Evolutionary conservation across 2,329 filamentous ascomycete species (phyloP).

Genomic region (Verticillium alfalfae): DNA sequence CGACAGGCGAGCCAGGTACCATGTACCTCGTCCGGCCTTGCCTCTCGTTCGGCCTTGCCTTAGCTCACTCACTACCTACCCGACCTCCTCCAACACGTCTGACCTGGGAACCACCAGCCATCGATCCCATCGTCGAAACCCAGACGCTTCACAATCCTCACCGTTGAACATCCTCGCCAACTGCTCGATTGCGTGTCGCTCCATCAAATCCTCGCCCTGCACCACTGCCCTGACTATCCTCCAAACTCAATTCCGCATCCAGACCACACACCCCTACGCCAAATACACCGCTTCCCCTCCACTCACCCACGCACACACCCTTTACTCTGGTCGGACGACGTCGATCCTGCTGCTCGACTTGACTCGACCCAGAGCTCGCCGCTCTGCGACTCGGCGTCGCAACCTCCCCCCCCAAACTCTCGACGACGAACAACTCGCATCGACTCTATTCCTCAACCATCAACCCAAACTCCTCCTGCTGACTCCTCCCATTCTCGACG

Average conservation of each 20-base stretch:
- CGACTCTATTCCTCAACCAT: not conserved
- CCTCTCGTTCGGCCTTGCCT: not conserved
- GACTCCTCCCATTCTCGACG: not conserved
- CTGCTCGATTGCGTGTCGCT: not conserved
- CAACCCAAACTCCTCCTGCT: no score
- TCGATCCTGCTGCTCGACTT: not conserved
- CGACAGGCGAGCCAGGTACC: not conserved
- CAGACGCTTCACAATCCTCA: not conserved
- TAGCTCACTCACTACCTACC: not conserved
- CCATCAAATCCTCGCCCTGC: not conserved
- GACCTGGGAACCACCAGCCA: not conserved
- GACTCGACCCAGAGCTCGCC: not conserved
- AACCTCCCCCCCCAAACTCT: not conserved
- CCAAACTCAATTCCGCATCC: not conserved
- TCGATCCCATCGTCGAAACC: not conserved
- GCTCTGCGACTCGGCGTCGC: not conserved
- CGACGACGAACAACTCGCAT: not conserved
- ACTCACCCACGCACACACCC: not conserved
- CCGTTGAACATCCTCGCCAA: not conserved
- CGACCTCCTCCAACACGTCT: not conserved
- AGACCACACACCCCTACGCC: not conserved
- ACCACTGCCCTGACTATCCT: not conserved
- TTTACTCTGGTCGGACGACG: not conserved
- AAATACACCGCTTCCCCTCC: not conserved
- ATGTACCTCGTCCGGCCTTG: not conserved